These are phyloP conservation scores for Pleurotus giganteus DNA, from an alignment of 768 basidiomycete genomes.

Conservation along the genomic window DNA sequence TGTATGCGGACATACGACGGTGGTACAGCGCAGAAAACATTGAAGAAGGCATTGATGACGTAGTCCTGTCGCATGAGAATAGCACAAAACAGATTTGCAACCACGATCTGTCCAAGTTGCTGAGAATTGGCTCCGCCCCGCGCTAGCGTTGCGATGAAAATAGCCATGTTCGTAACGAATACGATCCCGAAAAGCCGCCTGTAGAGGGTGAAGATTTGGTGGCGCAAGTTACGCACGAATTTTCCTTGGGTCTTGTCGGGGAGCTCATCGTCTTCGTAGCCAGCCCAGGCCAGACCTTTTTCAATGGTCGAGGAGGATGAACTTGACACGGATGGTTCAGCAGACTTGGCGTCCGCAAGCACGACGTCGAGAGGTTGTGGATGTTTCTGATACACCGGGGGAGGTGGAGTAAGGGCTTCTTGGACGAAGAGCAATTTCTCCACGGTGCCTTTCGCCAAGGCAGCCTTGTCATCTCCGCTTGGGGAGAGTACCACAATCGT, in stretches of 20 bases:
- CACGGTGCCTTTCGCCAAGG: constrained; percentile 6
- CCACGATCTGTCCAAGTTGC: constrained; percentile 36
- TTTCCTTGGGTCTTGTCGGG: constrained; percentile 52
- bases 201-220: constrained; percentile 55
- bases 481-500: neutral
- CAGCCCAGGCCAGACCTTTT: constrained; percentile 45
- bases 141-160: constrained; percentile 43
- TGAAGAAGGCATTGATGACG: constrained; percentile 58
- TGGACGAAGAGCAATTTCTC: constrained; percentile 14
- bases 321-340: neutral
- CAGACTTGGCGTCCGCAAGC: neutral
- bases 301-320: constrained; percentile 19
- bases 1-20: constrained; percentile 36
- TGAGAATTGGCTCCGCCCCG: constrained; percentile 31
- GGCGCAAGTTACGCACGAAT: constrained; percentile 48
- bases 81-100: constrained; percentile 47
- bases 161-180: constrained; percentile 52
- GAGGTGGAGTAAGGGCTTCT: constrained; percentile 21
- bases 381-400: constrained; percentile 20
- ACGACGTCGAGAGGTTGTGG: neutral
- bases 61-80: constrained; percentile 55
- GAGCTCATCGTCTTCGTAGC: constrained; percentile 46
- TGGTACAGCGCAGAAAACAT: constrained; percentile 47
- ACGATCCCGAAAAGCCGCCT: constrained; percentile 58
- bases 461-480: neutral